Percentiles rank a stretch among this genome's conserved stretches.
Evolutionary conservation across 768 basidiomycete species (phyloP).

Genomic region (Pholiota molesta): DNA sequence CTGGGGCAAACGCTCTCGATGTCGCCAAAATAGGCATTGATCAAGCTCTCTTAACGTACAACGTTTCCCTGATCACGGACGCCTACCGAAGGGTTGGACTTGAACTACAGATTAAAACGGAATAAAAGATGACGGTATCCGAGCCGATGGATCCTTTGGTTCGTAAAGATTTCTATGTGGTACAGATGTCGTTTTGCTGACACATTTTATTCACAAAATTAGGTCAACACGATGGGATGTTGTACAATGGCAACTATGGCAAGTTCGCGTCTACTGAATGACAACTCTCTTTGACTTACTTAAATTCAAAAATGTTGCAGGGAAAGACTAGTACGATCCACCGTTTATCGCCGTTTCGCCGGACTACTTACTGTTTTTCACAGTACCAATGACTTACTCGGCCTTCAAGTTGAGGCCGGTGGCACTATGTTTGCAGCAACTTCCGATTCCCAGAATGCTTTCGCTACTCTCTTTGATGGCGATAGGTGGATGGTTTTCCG

Average conservation of each 20-base stretch:
- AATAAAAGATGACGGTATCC: slow-evolving; percentile 62
- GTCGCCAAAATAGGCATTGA: slow-evolving; percentile 67
- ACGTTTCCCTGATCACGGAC: slow-evolving; percentile 47
- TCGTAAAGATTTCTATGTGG: slow-evolving; percentile 4
- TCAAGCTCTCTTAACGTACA: slow-evolving; percentile 41
- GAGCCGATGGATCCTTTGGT: slow-evolving; percentile 54
- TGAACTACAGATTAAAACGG: slow-evolving; percentile 54
- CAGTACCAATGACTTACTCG: slow-evolving; percentile 64
- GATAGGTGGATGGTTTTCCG: slow-evolving; percentile 72
- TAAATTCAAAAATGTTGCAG: slow-evolving; percentile 22
- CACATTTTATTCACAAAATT: not conserved
- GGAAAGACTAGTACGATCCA: slow-evolving; percentile 45
- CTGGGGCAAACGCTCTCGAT: slow-evolving; percentile 70
- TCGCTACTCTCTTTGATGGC: slow-evolving; percentile 59
- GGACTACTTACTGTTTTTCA: not conserved
- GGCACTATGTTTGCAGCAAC: slow-evolving; percentile 60
- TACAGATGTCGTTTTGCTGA: not conserved
- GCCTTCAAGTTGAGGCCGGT: slow-evolving; percentile 60
- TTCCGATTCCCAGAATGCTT: slow-evolving; percentile 43
- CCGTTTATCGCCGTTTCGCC: not conserved
- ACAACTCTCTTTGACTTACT: not conserved
- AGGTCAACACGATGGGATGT: slow-evolving; percentile 64
- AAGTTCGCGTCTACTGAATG: slow-evolving; percentile 14
- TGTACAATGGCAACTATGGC: slow-evolving; percentile 78
- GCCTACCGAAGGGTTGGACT: slow-evolving; percentile 54